Base-by-base conservation (phyloP, 1,139 yeast genomes). In the Citeromyces siamensis region DNA sequence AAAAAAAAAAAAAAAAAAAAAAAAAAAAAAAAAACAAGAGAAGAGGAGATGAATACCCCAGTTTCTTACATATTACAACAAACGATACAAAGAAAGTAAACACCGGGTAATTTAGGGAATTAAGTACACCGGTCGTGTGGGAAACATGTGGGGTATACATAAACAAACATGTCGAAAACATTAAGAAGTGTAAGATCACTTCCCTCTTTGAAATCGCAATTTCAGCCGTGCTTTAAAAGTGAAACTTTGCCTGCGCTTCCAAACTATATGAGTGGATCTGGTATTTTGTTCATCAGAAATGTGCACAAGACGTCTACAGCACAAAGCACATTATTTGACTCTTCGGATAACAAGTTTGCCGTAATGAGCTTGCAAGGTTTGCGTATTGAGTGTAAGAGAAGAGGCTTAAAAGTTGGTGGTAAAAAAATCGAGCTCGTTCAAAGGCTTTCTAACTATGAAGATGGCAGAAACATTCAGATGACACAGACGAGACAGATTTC, bases 341-440 rank as follows among this genome's bases (percentile, higher is more conserved):
- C 43, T 3, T 46, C 49, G 29, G 47, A 46, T 32, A 43, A 51
- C 21, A 51, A 45, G 39, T 58, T 53, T 38, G 51, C 60, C 6
- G 58, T 62, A 20, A 62, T 71, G 66, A 67, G 69, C 33, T 55
- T 72, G 34, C 63, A 64, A 37, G 60, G 67, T 2, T 59, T 75
- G 43, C 69, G 69, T 46, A 50, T 51, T 37, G 80, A 74, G 48
- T 74, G 80, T 49, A 66, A 66, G 39, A 59, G 58, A 39, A 64
- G 76, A 42, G 79, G 79, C 0, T 52, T 75, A 41, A 71, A 68
- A 44, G 66, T 72, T 0, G 56, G 69, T 19, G 83, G 83, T 9
- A 63, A 62, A 37, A 75, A 75, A 47, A 51, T 65, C 9, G 78
- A 74, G 33, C 53, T 74, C 16, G 60, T 71, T 31, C 71, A 70